phyloP scores from a whole-genome alignment of 139 green algal genomes.

The Mychonastes homosphaera region DNA sequence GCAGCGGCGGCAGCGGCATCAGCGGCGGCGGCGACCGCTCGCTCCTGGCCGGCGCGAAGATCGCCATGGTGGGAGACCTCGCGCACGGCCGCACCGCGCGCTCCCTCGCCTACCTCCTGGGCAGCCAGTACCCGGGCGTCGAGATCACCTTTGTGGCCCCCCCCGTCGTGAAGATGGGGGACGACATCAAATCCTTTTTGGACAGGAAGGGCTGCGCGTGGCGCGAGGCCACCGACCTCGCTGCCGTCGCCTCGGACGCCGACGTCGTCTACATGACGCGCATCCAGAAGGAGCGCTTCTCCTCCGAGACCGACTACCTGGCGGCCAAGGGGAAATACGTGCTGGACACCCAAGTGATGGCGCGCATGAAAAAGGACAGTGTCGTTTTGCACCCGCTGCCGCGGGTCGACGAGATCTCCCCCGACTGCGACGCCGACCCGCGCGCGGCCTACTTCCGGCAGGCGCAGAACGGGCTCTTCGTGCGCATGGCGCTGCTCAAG shows the following conservation, averaged over 20 bases:
- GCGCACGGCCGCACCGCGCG: slow-evolving; percentile 89
- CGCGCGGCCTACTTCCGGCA: slow-evolving; percentile 96
- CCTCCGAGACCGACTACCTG: slow-evolving; percentile 68
- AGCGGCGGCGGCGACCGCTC: neutral
- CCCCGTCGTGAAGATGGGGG: slow-evolving; percentile 81
- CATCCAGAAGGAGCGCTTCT: slow-evolving; percentile 97
- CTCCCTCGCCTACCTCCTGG: slow-evolving; percentile 61
- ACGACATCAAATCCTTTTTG: slow-evolving; percentile 89
- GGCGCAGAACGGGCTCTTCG: slow-evolving; percentile 91
- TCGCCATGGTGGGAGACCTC: slow-evolving; percentile 94
- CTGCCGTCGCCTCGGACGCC: slow-evolving; percentile 50
- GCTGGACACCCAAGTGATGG: slow-evolving; percentile 66
- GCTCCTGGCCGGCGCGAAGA: slow-evolving; percentile 68
- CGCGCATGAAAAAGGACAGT: slow-evolving; percentile 13
- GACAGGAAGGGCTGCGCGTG: slow-evolving; percentile 55
- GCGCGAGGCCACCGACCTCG: slow-evolving; percentile 26
- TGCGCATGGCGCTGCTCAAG: slow-evolving; percentile 97
- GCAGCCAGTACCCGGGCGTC: slow-evolving; percentile 76
- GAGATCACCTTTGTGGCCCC: slow-evolving; percentile 96
- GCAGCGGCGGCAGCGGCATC: no score
- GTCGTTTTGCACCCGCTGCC: slow-evolving; percentile 97
- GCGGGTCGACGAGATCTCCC: slow-evolving; percentile 81
- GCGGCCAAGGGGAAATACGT: slow-evolving; percentile 67
- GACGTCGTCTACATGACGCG: slow-evolving; percentile 97
- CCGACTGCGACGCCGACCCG: slow-evolving; percentile 66